Evolutionary conservation across 495 filamentous ascomycete species (phyloP), one percentile per base, ranked within the genome.

Genomic region (Podospora sp.): DNA sequence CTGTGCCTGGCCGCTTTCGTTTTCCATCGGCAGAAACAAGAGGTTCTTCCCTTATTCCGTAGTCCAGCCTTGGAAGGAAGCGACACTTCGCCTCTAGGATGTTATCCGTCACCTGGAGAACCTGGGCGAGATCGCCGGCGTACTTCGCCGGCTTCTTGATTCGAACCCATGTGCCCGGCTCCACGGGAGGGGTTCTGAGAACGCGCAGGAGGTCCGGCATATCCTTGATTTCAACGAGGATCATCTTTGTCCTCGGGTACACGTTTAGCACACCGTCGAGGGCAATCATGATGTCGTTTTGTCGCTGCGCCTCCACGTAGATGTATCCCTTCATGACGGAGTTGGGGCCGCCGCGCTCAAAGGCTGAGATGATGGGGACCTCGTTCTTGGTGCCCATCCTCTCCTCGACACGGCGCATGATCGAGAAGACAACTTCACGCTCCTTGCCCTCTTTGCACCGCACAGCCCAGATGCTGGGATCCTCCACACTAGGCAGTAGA

Each of bases 201-300:
- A 94, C 92, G 26, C 92, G 87, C n/a, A 99, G 80, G 9, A 99
- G 87, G 77, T 97, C 95, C 0, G 96, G 94, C 90, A 97, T 96
- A 78, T 99, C 96, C 76, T 94, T 94, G 71, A 98, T 92, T n/a
- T 94, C 92, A 52, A 98, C 91, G 36, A 97, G 78, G 40, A 92
- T 85, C 77, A 92, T 86, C 77, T 93, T 95, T 26, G 87, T 88
- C 56, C 91, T 84, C 20, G 92, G 90, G 74, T 97, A 99, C 5
- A 71, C 89, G 74, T 94, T 91, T 64, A 89, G 87, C 69, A 98
- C 86, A 9, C 89, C 92, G 56, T 97, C 91, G 35, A 95, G 80
- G 5, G 91, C 91, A 11, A 87, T 79, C 77, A 93, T 80, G 62
- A 99, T 89, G 76, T 97, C 95, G 51, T 90, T 89, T 74, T 94